These are phyloP conservation scores for Penicillium cosmopolitanum DNA, from an alignment of 495 filamentous ascomycete species.

Conservation along the genomic window DNA sequence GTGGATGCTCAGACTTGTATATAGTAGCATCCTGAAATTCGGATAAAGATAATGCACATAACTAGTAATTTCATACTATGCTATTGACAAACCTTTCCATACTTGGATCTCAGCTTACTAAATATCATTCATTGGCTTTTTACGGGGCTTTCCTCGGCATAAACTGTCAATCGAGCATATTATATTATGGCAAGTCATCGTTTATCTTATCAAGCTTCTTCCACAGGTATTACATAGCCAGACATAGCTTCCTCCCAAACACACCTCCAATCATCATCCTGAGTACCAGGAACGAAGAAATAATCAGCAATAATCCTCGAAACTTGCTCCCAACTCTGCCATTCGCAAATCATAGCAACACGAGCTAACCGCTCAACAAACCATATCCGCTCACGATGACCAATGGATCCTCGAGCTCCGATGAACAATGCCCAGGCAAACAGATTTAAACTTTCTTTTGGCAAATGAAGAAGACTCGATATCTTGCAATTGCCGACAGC, in stretches of 20 bases:
- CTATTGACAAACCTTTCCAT: no score
- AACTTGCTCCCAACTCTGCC: conserved; percentile 36
- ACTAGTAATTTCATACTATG: no score
- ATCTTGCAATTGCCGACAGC: conserved; percentile 25
- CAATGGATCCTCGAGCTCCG: conserved; percentile 36
- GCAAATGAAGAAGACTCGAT: conserved; percentile 21
- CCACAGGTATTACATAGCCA: conserved; percentile 23
- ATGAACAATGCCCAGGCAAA: conserved; percentile 39
- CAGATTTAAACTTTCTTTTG: conserved; percentile 27
- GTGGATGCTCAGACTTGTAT: no score
- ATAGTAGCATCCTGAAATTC: no score
- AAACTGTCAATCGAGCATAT: no score
- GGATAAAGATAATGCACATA: no score
- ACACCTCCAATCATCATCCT: conserved; percentile 27
- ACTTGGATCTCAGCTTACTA: no score
- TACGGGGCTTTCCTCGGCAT: no score
- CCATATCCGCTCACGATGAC: conserved; percentile 30
- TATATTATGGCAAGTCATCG: no score
- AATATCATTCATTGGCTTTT: no score
- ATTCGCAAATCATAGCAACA: conserved; percentile 32
- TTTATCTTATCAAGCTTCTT: conserved; percentile 6
- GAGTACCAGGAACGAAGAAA: conserved; percentile 27
- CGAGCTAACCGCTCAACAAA: conserved; percentile 36
- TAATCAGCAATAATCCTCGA: conserved; percentile 28
- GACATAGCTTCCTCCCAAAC: conserved; percentile 38